A percentile compares a stretch with the other conserved stretches of the same genome.
These are phyloP conservation scores for Phytophthora podocarpi DNA, from an alignment of 352 stramenopile genomes.

Conservation along the genomic window DNA sequence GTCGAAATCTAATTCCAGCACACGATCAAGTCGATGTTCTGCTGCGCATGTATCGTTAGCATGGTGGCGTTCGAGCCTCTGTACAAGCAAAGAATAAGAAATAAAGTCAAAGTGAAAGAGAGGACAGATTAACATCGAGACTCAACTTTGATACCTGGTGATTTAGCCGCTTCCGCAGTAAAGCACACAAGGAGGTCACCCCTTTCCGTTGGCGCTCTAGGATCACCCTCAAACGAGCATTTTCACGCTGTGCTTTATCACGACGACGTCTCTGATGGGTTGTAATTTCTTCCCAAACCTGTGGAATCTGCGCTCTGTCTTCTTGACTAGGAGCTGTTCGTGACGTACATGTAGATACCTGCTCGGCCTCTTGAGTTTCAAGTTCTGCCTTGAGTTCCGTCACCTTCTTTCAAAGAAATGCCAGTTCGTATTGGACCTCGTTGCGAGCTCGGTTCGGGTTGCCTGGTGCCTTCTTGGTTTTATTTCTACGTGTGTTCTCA, in stretches of 20 bases:
- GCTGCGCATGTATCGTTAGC: neutral
- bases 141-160: slow-evolving; percentile 26
- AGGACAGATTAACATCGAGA: too few relatives aligned
- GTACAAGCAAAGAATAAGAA: too few relatives aligned
- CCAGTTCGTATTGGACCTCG: slow-evolving; percentile 61
- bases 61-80: slow-evolving; percentile 8
- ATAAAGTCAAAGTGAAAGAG: too few relatives aligned
- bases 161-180: slow-evolving; percentile 27
- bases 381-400: slow-evolving; percentile 26
- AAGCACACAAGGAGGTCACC: slow-evolving; percentile 14
- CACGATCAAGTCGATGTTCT: too few relatives aligned
- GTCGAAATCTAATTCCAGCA: slow-evolving; percentile 29
- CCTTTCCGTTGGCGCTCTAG: slow-evolving; percentile 34
- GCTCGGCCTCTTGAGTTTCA: too few relatives aligned
- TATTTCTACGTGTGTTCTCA: too few relatives aligned
- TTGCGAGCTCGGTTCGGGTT: slow-evolving; percentile 38
- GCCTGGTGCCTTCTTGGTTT: slow-evolving; percentile 18
- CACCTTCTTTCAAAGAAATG: slow-evolving; percentile 70
- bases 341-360: too few relatives aligned
- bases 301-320: too few relatives aligned
- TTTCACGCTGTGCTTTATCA: slow-evolving; percentile 32
- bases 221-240: slow-evolving; percentile 32
- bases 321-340: too few relatives aligned
- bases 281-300: slow-evolving; percentile 29
- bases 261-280: slow-evolving; percentile 15